These are phyloP conservation scores for Danielozyma ontarioensis DNA, from an alignment of 805 yeast species.

Conservation along the genomic window DNA sequence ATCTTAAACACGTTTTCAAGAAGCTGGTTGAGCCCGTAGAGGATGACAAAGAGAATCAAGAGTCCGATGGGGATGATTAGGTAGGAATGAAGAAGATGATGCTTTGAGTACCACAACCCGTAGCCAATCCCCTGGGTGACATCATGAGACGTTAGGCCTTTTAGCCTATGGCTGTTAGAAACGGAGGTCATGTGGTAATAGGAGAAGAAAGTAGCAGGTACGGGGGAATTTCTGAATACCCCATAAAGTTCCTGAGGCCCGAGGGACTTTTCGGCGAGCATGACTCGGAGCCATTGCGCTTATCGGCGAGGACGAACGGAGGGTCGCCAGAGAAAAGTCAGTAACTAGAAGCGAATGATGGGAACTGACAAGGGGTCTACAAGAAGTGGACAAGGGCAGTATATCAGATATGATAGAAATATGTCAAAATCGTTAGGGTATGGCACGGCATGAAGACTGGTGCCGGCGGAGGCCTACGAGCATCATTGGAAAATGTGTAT, in stretches of 20 bases:
- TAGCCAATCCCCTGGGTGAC: slow-evolving; percentile 14
- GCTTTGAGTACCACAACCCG: slow-evolving; percentile 29
- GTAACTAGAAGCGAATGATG: too few species aligned
- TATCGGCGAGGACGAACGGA: too few species aligned
- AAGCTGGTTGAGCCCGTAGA: slow-evolving; percentile 51
- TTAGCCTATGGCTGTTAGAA: slow-evolving; percentile 1
- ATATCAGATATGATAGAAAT: too few species aligned
- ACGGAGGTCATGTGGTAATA: background rate
- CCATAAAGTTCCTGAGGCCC: slow-evolving; percentile 1
- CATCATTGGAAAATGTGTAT: background rate
- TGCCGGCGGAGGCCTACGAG: background rate
- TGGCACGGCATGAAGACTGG: slow-evolving; percentile 2
- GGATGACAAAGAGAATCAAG: slow-evolving; percentile 35
- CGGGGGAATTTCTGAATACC: background rate
- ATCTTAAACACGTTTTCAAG: slow-evolving; percentile 41
- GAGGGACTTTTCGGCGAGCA: too few species aligned
- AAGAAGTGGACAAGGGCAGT: too few species aligned
- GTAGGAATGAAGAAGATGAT: slow-evolving; percentile 39
- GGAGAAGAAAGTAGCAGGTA: background rate
- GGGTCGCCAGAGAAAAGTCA: too few species aligned
- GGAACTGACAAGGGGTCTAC: too few species aligned
- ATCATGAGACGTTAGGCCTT: slow-evolving; percentile 3
- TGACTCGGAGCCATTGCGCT: too few species aligned
- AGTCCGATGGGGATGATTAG: slow-evolving; percentile 46
- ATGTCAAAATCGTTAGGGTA: too few species aligned